Evolutionary conservation across 768 basidiomycete species (phyloP).

Genomic region (Coprinopsis sp.): DNA sequence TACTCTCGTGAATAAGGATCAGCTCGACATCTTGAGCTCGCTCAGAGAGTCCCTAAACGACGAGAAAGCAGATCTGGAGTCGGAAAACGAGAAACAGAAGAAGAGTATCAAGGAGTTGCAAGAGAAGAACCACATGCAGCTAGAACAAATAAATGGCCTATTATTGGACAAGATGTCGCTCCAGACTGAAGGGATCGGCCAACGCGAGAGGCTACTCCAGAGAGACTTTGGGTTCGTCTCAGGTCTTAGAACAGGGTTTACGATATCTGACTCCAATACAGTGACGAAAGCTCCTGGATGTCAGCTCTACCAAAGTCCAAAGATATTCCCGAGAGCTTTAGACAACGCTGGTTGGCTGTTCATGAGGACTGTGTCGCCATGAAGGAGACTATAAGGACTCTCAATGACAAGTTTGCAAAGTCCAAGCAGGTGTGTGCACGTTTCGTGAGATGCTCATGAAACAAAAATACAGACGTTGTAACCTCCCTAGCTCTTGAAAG

Average conservation of each 20-base stretch:
- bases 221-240: slow-evolving; percentile 68
- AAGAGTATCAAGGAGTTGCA: slow-evolving; percentile 64
- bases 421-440: slow-evolving; percentile 57
- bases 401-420: slow-evolving; percentile 73
- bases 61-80: slow-evolving; percentile 75
- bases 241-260: not conserved
- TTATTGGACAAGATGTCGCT: slow-evolving; percentile 87
- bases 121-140: slow-evolving; percentile 87
- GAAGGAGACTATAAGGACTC: slow-evolving; percentile 66
- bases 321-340: slow-evolving; percentile 80
- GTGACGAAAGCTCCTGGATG: not conserved
- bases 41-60: slow-evolving; percentile 86
- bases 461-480: not conserved
- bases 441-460: not conserved
- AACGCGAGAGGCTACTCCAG: slow-evolving; percentile 81
- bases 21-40: slow-evolving; percentile 82
- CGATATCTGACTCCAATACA: not conserved
- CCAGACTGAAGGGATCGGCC: slow-evolving; percentile 86
- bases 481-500: slow-evolving; percentile 73
- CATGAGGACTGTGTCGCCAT: slow-evolving; percentile 74
- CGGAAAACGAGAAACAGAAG: slow-evolving; percentile 58
- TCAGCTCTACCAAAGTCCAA: slow-evolving; percentile 58
- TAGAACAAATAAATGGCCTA: slow-evolving; percentile 82
- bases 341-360: slow-evolving; percentile 62
- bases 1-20: slow-evolving; percentile 88